Base-by-base conservation (phyloP, 106 monocot genomes). In the Iris macrosiphon region DNA sequence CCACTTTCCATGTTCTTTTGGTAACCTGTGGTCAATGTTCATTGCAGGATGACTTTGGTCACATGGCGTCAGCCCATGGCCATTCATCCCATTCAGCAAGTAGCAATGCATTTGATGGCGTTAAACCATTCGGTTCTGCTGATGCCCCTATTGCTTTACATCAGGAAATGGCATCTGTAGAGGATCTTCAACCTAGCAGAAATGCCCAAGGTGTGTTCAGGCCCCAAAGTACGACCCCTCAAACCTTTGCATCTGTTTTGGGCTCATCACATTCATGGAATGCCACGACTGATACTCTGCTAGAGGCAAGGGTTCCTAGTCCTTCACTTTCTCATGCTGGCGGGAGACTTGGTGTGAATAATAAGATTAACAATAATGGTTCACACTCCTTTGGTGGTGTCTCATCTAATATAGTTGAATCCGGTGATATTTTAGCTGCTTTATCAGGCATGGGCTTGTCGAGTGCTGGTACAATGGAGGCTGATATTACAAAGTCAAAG, bases 71-170 rank as follows among this genome's bases (percentile, higher is more conserved):
- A 10, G 11, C 68, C 17, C 72, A 61, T 29, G 66, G 70, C 14
- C 80, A 72, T 63, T 77, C 81, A 39, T 82, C 79, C 67, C 78
- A 75, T 22, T 74, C 81, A 29, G 28, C 78, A 49, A 91, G 81
- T 68, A 68, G 78, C 31, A 78, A 72, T 65, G 52, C 81, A 26
- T 69, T 72, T 65, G 68, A 75, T 6, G 48, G 34, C 49, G 52
- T 56, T 49, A 78, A 84, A 54, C 7, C 65, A 40, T 16, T 76
- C 39, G 37, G 57, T 65, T 37, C 65, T 43, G 24, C 63, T 52
- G 70, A 75, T 26, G 27, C 29, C 0, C 61, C 50, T 1, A n/a
- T 47, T 63, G 45, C 48, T 61, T 37, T 9, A 33, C 52, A 18
- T 64, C 58, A 38, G 22, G 51, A 28, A 57, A 66, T 67, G 59